Evolutionary conservation across 192 early-diverging fungal species (phyloP).

Genomic region (Entomortierella chlamydospora): DNA sequence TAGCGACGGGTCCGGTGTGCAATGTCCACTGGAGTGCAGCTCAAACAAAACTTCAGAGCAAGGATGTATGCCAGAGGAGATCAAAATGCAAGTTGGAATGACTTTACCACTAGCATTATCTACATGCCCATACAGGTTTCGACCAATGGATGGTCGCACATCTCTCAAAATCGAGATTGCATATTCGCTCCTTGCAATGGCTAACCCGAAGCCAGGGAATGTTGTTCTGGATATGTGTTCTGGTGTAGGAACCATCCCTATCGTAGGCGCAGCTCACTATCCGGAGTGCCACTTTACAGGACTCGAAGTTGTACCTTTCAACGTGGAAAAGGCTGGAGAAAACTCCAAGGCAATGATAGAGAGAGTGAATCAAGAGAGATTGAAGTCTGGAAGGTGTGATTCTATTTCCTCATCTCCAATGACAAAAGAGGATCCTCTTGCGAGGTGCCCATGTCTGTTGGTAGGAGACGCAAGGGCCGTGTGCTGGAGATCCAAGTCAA

Average conservation of each 20-base stretch:
- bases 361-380: neutral
- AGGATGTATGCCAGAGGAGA: neutral
- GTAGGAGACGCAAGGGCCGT: constrained; percentile 36
- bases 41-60: neutral
- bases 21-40: no score
- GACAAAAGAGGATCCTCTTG: neutral
- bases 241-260: constrained; percentile 56
- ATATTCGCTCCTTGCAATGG: constrained; percentile 47
- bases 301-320: constrained; percentile 29
- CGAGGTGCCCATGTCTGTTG: constrained; percentile 6
- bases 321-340: constrained; percentile 34
- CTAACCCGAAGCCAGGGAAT: constrained; percentile 50
- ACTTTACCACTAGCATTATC: constrained; percentile 27
- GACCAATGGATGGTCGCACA: constrained; percentile 54
- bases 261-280: constrained; percentile 55
- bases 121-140: constrained; percentile 51
- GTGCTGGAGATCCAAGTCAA: constrained; percentile 13
- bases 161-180: constrained; percentile 60
- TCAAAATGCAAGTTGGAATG: constrained; percentile 33
- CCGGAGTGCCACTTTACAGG: constrained; percentile 53
- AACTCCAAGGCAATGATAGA: constrained; percentile 29
- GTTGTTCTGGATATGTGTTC: constrained; percentile 60
- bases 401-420: neutral
- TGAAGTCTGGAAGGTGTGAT: no score
- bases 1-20: no score